Conservation (phyloP, 1,139 yeast species). For the Zygoascus sp. region DNA sequence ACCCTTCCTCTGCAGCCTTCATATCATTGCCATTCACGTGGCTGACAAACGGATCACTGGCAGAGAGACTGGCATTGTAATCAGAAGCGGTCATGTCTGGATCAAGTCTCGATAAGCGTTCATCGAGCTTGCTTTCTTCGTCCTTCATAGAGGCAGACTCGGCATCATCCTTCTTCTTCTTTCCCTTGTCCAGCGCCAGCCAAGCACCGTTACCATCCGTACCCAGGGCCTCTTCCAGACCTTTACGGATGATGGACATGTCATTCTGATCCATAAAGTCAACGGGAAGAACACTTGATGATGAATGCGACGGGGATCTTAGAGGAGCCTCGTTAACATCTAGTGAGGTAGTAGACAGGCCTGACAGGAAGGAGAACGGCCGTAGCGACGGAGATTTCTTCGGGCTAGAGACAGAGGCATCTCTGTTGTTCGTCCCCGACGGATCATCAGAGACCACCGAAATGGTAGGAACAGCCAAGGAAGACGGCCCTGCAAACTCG, state of each 20-base stretch:
- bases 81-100: constrained; percentile 9
- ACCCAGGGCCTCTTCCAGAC: constrained; percentile 28
- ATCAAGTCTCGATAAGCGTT: neutral
- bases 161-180: neutral
- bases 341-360: neutral
- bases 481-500: neutral
- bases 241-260: constrained; percentile 18
- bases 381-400: neutral
- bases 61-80: constrained; percentile 5
- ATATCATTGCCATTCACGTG: neutral
- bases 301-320: neutral
- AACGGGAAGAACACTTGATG: neutral
- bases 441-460: neutral
- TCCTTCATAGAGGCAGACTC: neutral
- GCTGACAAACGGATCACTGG: neutral
- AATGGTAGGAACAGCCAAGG: neutral
- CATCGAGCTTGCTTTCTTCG: constrained; percentile 7
- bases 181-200: constrained; percentile 16
- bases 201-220: constrained; percentile 25
- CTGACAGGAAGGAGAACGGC: neutral
- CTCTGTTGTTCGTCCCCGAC: neutral
- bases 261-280: constrained; percentile 9
- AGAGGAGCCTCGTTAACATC: neutral
- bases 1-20: constrained; percentile 1
- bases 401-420: neutral